phyloP scores from a whole-genome alignment of 768 basidiomycete species.

The Amanita fuliginea region DNA sequence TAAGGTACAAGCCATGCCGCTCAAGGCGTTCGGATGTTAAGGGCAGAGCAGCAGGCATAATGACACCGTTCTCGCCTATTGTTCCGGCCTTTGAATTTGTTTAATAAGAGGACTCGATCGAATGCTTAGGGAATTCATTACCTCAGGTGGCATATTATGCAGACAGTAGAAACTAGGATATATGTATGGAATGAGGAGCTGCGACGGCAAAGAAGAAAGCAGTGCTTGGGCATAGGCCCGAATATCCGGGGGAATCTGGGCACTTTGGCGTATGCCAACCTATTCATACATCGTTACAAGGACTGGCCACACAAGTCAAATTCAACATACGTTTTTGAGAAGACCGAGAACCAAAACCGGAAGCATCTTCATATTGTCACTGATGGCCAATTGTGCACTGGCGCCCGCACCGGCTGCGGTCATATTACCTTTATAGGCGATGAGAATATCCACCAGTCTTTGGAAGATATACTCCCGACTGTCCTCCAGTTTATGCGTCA shows the following conservation, averaged over 20 bases:
- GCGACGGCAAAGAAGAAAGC: conserved; percentile 83
- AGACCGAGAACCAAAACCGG: conserved; percentile 85
- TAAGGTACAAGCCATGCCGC: conserved; percentile 89
- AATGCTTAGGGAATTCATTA: conserved; percentile 19
- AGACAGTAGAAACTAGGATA: conserved; percentile 93
- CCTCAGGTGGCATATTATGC: conserved; percentile 93
- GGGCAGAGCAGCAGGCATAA: conserved; percentile 81
- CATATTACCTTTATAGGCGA: conserved; percentile 92
- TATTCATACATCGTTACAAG: conserved; percentile 17
- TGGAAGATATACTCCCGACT: conserved; percentile 77
- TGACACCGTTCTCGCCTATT: conserved; percentile 79
- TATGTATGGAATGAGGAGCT: conserved; percentile 86
- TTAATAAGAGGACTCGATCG: conserved; percentile 5
- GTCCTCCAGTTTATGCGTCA: conserved; percentile 83
- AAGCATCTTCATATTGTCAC: conserved; percentile 91
- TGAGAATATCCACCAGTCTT: conserved; percentile 74
- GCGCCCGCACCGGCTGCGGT: conserved; percentile 90
- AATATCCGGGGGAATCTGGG: conserved; percentile 94
- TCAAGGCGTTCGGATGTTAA: conserved; percentile 93
- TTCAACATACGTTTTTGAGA: conserved; percentile 73
- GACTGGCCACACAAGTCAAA: background rate
- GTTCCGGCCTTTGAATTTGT: conserved; percentile 62
- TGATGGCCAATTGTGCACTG: conserved; percentile 84
- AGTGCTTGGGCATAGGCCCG: conserved; percentile 91
- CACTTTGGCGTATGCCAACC: conserved; percentile 93